Conservation (phyloP, 176 grass and related monocot species). For the Puya raimondii region DNA sequence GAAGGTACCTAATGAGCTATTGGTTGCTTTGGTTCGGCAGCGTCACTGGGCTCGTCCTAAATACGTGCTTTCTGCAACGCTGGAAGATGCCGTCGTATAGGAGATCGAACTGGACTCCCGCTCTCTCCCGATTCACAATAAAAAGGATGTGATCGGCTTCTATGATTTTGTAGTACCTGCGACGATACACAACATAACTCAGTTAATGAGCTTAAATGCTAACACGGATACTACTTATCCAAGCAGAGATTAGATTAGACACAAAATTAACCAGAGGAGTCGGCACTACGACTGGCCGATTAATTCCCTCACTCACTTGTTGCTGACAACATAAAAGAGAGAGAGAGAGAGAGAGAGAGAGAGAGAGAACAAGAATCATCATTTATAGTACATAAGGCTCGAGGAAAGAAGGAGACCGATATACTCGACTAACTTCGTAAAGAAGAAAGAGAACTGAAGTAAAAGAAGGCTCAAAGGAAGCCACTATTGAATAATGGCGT, state of each 20-base stretch:
- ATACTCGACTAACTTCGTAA: no score
- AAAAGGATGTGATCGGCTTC: constrained; percentile 97
- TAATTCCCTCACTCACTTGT: no score
- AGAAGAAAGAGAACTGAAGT: no score
- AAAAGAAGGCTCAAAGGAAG: no score
- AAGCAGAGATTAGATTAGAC: background rate
- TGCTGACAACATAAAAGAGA: no score
- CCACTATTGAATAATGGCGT: no score
- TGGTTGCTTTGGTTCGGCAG: constrained; percentile 56
- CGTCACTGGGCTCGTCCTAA: constrained; percentile 44
- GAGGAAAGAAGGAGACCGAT: no score
- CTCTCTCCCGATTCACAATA: constrained; percentile 91
- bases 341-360: no score
- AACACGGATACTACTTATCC: background rate
- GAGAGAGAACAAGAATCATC: no score
- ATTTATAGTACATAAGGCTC: no score
- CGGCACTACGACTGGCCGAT: no score
- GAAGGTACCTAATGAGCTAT: constrained; percentile 16
- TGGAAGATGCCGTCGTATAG: constrained; percentile 91
- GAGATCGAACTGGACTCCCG: constrained; percentile 89
- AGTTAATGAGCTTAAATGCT: background rate
- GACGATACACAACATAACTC: background rate
- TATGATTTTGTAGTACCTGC: constrained; percentile 92
- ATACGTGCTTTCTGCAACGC: constrained; percentile 74
- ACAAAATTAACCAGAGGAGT: background rate